Percentiles rank a stretch among this genome's conserved stretches.
phyloP scores from a whole-genome alignment of 768 basidiomycete genomes.

The Guyanaporus albipodus region DNA sequence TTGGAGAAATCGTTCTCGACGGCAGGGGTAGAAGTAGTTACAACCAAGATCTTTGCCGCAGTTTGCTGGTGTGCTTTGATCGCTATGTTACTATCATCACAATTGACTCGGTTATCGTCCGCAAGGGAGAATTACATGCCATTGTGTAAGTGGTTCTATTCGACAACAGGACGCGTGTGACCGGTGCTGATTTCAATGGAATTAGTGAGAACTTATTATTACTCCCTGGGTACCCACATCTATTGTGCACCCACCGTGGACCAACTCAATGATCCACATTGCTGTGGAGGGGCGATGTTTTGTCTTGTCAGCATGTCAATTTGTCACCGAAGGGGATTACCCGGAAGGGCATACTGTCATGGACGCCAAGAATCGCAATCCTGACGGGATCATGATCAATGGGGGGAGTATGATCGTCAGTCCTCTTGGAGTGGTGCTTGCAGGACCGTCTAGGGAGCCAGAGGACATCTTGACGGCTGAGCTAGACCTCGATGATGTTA shows the following conservation, averaged over 20 bases:
- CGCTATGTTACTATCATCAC: not conserved
- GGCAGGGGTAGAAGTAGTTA: slow-evolving; percentile 21
- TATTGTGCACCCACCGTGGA: slow-evolving; percentile 67
- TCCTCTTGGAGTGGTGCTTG: slow-evolving; percentile 54
- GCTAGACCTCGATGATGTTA: slow-evolving; percentile 53
- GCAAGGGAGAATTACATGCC: slow-evolving; percentile 72
- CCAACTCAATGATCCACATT: slow-evolving; percentile 55
- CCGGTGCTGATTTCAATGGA: not conserved
- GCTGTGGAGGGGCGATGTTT: slow-evolving; percentile 68
- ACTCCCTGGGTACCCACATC: slow-evolving; percentile 53
- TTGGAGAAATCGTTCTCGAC: slow-evolving; percentile 37
- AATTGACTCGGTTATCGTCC: not conserved
- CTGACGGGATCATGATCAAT: slow-evolving; percentile 53
- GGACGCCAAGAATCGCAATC: slow-evolving; percentile 34
- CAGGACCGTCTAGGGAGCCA: slow-evolving; percentile 50
- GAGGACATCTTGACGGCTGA: slow-evolving; percentile 57
- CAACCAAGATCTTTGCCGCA: slow-evolving; percentile 48
- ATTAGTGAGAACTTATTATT: slow-evolving; percentile 57
- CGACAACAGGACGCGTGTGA: not conserved
- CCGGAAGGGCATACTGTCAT: slow-evolving; percentile 45
- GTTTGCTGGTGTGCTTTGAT: slow-evolving; percentile 50
- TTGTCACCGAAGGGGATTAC: slow-evolving; percentile 51
- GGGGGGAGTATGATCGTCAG: slow-evolving; percentile 60
- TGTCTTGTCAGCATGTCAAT: slow-evolving; percentile 62
- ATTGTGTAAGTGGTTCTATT: slow-evolving; percentile 37